phyloP scores from a whole-genome alignment of 2,329 filamentous ascomycete genomes.

The Cadophora sp. region DNA sequence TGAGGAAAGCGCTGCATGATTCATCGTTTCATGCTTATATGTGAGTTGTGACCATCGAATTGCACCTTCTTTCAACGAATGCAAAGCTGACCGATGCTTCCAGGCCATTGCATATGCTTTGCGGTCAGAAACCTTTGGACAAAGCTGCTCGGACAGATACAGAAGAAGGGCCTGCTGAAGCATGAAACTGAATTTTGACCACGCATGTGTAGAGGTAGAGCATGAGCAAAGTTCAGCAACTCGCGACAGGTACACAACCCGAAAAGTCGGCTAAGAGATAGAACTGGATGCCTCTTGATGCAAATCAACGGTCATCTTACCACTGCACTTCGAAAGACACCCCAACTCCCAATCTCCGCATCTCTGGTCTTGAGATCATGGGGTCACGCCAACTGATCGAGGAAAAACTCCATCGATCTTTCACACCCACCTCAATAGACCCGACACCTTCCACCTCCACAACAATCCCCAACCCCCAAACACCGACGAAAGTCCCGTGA shows the following conservation, averaged over 20 bases:
- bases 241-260: background rate
- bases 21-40: conserved; percentile 8
- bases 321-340: background rate
- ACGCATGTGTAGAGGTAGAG: background rate
- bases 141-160: background rate
- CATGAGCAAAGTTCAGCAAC: background rate
- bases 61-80: background rate
- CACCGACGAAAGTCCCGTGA: conserved; percentile 37
- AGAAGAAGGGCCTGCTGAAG: background rate
- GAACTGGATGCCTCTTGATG: background rate
- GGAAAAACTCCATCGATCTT: background rate
- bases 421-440: conserved; percentile 6
- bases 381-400: background rate
- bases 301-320: background rate
- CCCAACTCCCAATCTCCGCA: background rate
- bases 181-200: background rate
- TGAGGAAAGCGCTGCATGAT: conserved; percentile 5
- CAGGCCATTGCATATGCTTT: conserved; percentile 5
- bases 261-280: background rate
- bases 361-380: background rate
- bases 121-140: background rate
- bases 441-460: conserved; percentile 36
- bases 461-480: conserved; percentile 36
- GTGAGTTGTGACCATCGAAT: background rate
- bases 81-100: background rate